These are phyloP conservation scores for Annulohypoxylon moriforme DNA, from an alignment of 495 filamentous ascomycete species.

Conservation along the genomic window DNA sequence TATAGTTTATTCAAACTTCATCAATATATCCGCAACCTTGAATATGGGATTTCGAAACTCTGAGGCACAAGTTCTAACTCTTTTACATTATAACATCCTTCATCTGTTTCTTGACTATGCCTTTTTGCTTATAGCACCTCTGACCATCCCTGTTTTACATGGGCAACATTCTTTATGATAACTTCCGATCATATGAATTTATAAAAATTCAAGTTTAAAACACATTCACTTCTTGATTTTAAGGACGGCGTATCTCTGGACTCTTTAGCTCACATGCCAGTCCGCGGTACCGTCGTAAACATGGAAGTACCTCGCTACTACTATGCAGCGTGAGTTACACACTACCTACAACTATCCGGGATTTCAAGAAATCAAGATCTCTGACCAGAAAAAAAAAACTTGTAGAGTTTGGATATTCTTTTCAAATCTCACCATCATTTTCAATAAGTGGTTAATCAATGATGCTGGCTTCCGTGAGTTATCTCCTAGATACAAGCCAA, in stretches of 20 bases:
- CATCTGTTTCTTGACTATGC: background rate
- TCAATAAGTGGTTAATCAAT: constrained; percentile 93
- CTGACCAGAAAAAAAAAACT: background rate
- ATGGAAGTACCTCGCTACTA: constrained; percentile 74
- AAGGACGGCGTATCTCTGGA: background rate
- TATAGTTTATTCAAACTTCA: background rate
- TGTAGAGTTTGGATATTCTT: constrained; percentile 85
- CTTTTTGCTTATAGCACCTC: background rate
- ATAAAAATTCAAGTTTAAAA: background rate
- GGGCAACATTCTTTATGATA: background rate
- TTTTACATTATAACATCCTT: background rate
- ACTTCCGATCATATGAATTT: background rate
- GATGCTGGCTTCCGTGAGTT: constrained; percentile 81
- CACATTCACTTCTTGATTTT: background rate
- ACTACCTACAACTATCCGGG: background rate
- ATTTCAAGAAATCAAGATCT: background rate
- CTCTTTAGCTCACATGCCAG: background rate
- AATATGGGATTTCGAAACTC: background rate
- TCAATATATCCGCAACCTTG: background rate
- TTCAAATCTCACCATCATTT: constrained; percentile 89
- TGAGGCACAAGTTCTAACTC: background rate
- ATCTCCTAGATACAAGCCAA: background rate
- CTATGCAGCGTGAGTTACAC: constrained; percentile 76
- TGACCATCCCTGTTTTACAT: background rate
- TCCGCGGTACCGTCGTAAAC: constrained; percentile 52